These are phyloP conservation scores for Sechiopsis laciniata DNA, from an alignment of 306 rosid genomes.

Conservation along the genomic window DNA sequence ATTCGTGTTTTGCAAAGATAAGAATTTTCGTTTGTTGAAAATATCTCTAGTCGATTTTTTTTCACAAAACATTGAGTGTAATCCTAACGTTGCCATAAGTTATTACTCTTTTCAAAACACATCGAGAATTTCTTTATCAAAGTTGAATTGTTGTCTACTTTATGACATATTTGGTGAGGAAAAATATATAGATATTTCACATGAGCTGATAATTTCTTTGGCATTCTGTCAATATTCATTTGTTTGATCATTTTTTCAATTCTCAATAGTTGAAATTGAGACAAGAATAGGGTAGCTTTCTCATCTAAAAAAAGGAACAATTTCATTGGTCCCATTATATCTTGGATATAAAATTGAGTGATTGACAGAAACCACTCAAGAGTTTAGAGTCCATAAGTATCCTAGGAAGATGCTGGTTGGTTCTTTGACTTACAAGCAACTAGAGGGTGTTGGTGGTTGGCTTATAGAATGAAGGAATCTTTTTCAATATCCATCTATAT, in stretches of 20 bases:
- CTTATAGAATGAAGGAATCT: no score
- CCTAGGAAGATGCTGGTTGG: background rate
- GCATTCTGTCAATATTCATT: background rate
- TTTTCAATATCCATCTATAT: no score
- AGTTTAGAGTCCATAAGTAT: constrained; percentile 1
- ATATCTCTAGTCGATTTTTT: background rate
- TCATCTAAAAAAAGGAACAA: background rate
- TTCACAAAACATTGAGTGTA: background rate
- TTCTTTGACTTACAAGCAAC: background rate
- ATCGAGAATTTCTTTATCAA: background rate
- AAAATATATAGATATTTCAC: background rate
- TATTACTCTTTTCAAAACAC: background rate
- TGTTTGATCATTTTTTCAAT: no score
- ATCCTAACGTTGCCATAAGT: background rate
- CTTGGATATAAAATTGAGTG: background rate
- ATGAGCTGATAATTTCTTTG: background rate
- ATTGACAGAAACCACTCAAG: background rate
- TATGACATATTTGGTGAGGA: background rate
- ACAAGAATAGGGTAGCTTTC: background rate
- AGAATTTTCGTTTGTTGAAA: background rate
- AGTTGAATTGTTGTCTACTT: background rate
- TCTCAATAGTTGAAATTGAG: background rate
- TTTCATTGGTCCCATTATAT: background rate
- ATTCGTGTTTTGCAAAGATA: background rate
- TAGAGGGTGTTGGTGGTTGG: background rate